Conservation (phyloP, 257 asterid species). For the Solanum tacnaense region DNA sequence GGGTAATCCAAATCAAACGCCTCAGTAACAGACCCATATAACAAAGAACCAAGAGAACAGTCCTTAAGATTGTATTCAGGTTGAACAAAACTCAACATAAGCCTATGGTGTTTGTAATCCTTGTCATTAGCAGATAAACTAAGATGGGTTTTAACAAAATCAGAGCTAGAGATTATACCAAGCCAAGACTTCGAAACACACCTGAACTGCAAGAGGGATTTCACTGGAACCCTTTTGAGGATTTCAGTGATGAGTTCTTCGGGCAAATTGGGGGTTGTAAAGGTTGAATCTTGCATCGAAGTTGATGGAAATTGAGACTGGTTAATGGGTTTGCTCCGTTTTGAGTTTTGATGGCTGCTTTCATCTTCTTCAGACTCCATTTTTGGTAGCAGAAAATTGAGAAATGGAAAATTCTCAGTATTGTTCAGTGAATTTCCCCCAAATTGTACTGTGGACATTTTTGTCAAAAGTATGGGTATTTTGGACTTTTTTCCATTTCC, state of each 20-base stretch:
- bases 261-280: slow-evolving; percentile 13
- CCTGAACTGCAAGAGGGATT: slow-evolving; percentile 16
- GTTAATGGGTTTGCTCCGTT: background rate
- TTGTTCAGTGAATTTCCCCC: background rate
- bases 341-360: background rate
- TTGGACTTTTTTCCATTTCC: too few species aligned
- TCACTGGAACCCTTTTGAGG: slow-evolving; percentile 33
- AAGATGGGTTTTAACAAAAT: slow-evolving; percentile 28
- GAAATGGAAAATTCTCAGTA: background rate
- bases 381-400: background rate
- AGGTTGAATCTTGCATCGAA: background rate
- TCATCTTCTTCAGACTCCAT: background rate
- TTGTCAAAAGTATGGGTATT: background rate
- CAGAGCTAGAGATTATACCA: slow-evolving; percentile 22
- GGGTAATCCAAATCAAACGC: slow-evolving; percentile 4
- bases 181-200: slow-evolving; percentile 47
- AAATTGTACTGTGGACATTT: background rate
- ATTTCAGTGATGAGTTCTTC: slow-evolving; percentile 38
- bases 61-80: background rate
- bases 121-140: background rate
- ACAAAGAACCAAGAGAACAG: slow-evolving; percentile 22
- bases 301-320: background rate
- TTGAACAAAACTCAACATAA: slow-evolving; percentile 1
- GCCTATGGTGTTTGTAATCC: background rate
- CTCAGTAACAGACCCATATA: slow-evolving; percentile 12